A percentile compares a stretch with the other conserved stretches of the same genome.
phyloP scores from a whole-genome alignment of 108 stramenopile genomes.

The Aurantiochytrium sp. region DNA sequence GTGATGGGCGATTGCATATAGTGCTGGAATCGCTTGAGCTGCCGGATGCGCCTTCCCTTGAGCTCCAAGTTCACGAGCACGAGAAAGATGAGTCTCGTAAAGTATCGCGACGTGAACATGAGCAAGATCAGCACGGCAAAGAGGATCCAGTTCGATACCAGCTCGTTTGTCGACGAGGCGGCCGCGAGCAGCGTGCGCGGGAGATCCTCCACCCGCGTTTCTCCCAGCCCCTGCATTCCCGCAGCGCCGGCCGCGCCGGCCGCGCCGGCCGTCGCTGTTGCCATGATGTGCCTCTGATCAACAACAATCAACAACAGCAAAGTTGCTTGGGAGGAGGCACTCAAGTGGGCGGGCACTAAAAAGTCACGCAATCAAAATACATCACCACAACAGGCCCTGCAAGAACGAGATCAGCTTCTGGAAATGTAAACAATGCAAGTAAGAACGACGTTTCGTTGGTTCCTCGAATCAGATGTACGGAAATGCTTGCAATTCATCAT shows the following conservation, averaged over 20 bases:
- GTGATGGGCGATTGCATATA: conserved; percentile 2
- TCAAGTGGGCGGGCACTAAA: too few species aligned
- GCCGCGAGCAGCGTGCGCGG: not conserved
- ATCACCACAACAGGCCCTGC: too few species aligned
- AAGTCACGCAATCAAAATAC: too few species aligned
- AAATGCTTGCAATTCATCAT: too few species aligned
- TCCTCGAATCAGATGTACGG: too few species aligned
- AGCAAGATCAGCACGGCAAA: not conserved
- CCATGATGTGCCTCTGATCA: too few species aligned
- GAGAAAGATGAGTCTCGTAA: not conserved
- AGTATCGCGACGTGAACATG: not conserved
- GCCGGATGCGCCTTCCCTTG: not conserved
- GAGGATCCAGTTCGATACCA: not conserved
- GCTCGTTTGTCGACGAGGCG: not conserved
- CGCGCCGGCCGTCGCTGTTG: not conserved
- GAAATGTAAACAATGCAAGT: too few species aligned
- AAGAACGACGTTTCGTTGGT: too few species aligned
- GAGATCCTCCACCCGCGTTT: not conserved
- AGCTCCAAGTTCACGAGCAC: not conserved
- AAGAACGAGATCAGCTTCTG: too few species aligned
- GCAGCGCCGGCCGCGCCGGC: too few species aligned
- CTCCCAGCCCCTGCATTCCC: not conserved
- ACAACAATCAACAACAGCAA: too few species aligned
- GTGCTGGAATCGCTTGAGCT: not conserved
- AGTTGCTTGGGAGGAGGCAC: too few species aligned